Base-by-base conservation (phyloP, 192 early-diverging fungal genomes). In the Coemansia sp. region DNA sequence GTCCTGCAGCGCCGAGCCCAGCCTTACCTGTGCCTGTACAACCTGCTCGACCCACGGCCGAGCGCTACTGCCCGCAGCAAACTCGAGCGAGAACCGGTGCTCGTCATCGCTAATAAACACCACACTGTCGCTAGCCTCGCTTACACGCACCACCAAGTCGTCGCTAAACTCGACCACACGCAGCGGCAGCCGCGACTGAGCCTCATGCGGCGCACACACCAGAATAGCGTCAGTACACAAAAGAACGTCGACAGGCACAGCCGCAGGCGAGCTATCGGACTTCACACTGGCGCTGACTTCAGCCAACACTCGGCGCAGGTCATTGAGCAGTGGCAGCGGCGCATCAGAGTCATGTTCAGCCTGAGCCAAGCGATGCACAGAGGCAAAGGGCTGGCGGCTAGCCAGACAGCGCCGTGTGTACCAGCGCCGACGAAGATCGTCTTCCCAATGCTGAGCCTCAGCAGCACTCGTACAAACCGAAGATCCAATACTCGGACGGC, bases 321-420 rank as follows among this genome's bases (percentile, higher is more conserved):
- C 80, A 62, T 70, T 82, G 33, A 82, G 62, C 43, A 82, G 68
- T 43, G 80, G 75, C 39, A 72, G 73, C 32, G 80, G 71, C 40
- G 23, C 50, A 1, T 13, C 38, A 13, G 75, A 64, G 11, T 40
- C 58, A 35, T 77, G 75, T 63, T 82, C 80, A 30, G 80, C 80
- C 40, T 67, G 58, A 0, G 66, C 80, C 64, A 82, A 62, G 8
- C 75, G 37, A 39, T 82, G 80, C 16, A 57, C 66, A 10, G 80
- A 82, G n/a, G 38, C 68, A 23, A 82, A 82, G 55, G 80, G 69
- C 71, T 74, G 69, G 44, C 75, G 68, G 44, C 60, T 37, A 2
- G 68, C 75, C 67, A 82, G 63, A 32, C 80, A 77, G 2, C 80
- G 44, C 26, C 75, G 75, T 16, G 80, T 39, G 69, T 77, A 74